Evolutionary conservation across 2,329 filamentous ascomycete genomes (phyloP).

Genomic region (Rasamsonia emersonii): DNA sequence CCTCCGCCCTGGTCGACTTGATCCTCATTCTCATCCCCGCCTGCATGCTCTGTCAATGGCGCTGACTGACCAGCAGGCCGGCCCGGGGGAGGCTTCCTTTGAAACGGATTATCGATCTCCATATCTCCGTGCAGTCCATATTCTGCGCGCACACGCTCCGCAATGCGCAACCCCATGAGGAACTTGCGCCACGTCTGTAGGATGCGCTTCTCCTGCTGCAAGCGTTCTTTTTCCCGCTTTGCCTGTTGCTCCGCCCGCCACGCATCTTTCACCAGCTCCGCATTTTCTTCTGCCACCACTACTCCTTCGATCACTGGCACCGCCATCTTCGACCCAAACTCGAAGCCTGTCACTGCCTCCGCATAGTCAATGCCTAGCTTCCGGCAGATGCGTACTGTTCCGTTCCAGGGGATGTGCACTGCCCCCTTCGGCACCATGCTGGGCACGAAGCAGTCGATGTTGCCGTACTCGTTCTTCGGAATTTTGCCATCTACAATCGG

Average conservation of each 20-base stretch:
- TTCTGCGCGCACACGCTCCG: constrained; percentile 65
- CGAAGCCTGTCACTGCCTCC: constrained; percentile 91
- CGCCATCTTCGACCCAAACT: constrained; percentile 90
- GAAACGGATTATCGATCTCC: constrained; percentile 30
- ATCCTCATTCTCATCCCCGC: constrained; percentile 9
- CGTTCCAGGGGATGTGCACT: constrained; percentile 71
- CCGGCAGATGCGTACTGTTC: constrained; percentile 71
- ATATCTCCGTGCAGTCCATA: constrained; percentile 50
- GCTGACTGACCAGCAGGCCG: constrained; percentile 2
- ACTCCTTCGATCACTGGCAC: constrained; percentile 88
- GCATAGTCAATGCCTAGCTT: constrained; percentile 79
- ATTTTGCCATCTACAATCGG: constrained; percentile 79
- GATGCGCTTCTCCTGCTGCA: constrained; percentile 67
- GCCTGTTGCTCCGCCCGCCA: constrained; percentile 72
- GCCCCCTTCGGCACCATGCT: constrained; percentile 87
- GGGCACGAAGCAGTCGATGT: constrained; percentile 90
- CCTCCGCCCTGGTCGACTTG: constrained; percentile 22
- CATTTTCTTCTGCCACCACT: constrained; percentile 74
- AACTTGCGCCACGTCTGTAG: constrained; percentile 79
- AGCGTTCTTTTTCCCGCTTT: constrained; percentile 67
- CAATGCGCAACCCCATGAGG: constrained; percentile 73
- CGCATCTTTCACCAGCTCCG: constrained; percentile 64
- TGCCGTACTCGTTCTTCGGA: constrained; percentile 89
- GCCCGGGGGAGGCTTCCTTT: constrained; percentile 9
- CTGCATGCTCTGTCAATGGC: constrained; percentile 8